phyloP scores from a whole-genome alignment of 768 basidiomycete species.

The Exsudoporus frostii region DNA sequence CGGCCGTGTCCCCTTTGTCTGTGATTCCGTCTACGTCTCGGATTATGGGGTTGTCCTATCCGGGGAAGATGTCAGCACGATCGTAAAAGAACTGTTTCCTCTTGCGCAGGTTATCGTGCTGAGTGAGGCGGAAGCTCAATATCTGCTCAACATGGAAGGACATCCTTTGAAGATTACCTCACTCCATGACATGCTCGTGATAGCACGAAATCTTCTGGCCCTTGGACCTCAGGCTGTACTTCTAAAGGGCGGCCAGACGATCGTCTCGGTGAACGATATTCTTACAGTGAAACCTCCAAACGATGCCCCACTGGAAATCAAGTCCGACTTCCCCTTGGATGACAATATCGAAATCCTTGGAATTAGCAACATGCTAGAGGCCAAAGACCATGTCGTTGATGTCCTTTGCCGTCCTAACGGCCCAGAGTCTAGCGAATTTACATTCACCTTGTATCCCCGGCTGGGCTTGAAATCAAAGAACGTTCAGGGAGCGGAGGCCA shows the following conservation, averaged over 20 bases:
- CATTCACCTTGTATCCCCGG: background rate
- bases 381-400: background rate
- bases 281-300: background rate
- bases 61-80: background rate
- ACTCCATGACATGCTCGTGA: background rate
- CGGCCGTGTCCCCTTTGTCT: background rate
- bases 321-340: background rate
- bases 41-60: background rate
- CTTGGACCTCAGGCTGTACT: background rate
- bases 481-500: background rate
- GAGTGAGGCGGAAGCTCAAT: background rate
- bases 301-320: background rate
- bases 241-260: background rate
- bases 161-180: background rate
- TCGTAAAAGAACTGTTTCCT: background rate
- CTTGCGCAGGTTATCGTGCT: background rate
- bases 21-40: background rate
- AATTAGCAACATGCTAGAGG: background rate
- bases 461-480: background rate
- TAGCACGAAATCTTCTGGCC: background rate
- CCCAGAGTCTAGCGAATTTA: background rate
- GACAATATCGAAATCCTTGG: conserved; percentile 2
- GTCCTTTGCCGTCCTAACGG: background rate
- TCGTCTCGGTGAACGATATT: background rate
- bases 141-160: background rate